Evolutionary conservation across 2,329 filamentous ascomycete genomes (phyloP).

Genomic region (Aurifilum marmelostoma): DNA sequence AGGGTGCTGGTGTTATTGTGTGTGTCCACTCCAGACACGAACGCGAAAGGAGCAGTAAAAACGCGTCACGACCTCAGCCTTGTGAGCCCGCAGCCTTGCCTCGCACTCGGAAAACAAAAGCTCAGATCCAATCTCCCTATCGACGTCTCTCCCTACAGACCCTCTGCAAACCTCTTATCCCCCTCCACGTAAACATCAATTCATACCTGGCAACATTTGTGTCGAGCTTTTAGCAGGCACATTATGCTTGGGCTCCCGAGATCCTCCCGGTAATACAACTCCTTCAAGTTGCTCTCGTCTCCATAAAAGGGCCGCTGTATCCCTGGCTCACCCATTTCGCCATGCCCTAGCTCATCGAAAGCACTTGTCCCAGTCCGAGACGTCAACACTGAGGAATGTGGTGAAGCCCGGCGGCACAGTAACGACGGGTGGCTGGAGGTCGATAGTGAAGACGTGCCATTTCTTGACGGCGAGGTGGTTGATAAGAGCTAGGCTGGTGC

Average conservation of each 20-base stretch:
- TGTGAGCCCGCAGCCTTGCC: not conserved
- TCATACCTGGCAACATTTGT: slow-evolving; percentile 4
- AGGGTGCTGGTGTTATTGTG: no score
- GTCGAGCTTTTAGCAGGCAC: not conserved
- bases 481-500: slow-evolving; percentile 49
- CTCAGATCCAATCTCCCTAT: not conserved
- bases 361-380: slow-evolving; percentile 19
- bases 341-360: slow-evolving; percentile 12
- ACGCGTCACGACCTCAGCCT: no score
- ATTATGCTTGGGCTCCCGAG: not conserved
- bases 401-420: not conserved
- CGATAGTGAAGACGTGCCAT: slow-evolving; percentile 20
- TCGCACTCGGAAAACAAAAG: not conserved
- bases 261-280: slow-evolving; percentile 8
- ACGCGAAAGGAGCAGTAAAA: no score
- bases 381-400: slow-evolving; percentile 15
- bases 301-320: slow-evolving; percentile 8
- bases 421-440: slow-evolving; percentile 12
- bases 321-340: slow-evolving; percentile 9
- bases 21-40: no score
- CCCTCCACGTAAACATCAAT: not conserved
- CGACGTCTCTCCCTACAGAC: not conserved
- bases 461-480: slow-evolving; percentile 41
- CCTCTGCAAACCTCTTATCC: slow-evolving; percentile 14
- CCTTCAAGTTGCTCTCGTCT: slow-evolving; percentile 15